Evolutionary conservation across 805 yeast species (phyloP), one percentile per base, ranked within the genome.

Genomic region (Monosporozyma solicola): DNA sequence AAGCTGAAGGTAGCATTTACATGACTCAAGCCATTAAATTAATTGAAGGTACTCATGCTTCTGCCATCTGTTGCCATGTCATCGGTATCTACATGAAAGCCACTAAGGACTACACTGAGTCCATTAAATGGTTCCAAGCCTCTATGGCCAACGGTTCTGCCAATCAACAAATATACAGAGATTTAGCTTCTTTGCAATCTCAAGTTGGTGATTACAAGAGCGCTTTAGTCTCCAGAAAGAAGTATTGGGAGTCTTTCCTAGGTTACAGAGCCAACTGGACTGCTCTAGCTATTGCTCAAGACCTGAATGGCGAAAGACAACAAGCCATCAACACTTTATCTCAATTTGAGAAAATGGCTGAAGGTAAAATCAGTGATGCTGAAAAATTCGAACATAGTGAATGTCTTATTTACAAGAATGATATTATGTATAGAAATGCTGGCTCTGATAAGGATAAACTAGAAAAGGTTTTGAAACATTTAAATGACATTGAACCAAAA

Each of bases 241-340:
- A 76, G 41, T 83, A 82, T 61, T 76, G 94, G 68, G 87, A 85
- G 61, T 77, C 79, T 27, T 84, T 79, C 60, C 82, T 94, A 10
- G 95, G 95, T 0, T 87, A 81, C 65, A 79, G 97, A 58, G 90
- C 92, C 56, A 87, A 88, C 64, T 91, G 97, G 96, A 86, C 95
- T 1, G 84, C 85, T 0, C 75, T 86, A 50, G 96, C 96, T 1
- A 76, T 89, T 45, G 96, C 97, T 1, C 88, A 85, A 64, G 87
- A 87, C 67, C 74, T 91, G 64, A 80, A 80, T 65, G 78, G 79
- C 27, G 87, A 90, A 62, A 78, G 75, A 62, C 74, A 72, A 39
- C 80, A 80, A 25, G 92, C 96, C 6, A 83, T 84, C 53, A 79
- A 79, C 53, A 86, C 92, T 1, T 76, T 91, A 60, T 64, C 79